Percentiles rank a stretch among this genome's conserved stretches.
Evolutionary conservation across 768 basidiomycete species (phyloP).

Genomic region (Peribolospora baueri): DNA sequence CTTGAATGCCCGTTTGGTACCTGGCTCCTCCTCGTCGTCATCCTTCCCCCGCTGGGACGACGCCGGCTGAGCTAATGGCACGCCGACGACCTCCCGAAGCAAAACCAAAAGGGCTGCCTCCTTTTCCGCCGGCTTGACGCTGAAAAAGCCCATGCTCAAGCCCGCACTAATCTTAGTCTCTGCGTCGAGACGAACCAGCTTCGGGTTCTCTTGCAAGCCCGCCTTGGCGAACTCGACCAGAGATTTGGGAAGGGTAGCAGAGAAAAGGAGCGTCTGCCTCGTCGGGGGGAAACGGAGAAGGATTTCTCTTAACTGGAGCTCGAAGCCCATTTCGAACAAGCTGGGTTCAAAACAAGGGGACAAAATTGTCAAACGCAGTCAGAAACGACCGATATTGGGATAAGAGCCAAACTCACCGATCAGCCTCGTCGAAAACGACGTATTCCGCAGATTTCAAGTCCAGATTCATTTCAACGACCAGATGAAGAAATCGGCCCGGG

Average conservation of each 20-base stretch:
- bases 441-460: constrained; percentile 69
- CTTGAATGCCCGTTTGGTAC: constrained; percentile 17
- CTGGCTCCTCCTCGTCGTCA: constrained; percentile 13
- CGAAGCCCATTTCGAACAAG: constrained; percentile 95
- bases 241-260: constrained; percentile 83
- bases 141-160: constrained; percentile 81
- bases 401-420: constrained; percentile 27
- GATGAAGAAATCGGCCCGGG: constrained; percentile 86
- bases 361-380: background rate
- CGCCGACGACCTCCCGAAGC: constrained; percentile 63
- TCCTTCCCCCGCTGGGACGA: constrained; percentile 17
- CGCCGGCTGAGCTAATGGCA: constrained; percentile 28
- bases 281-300: constrained; percentile 60
- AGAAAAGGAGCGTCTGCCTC: constrained; percentile 83
- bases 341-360: constrained; percentile 3
- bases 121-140: constrained; percentile 75
- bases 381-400: background rate
- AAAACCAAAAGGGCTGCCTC: constrained; percentile 68
- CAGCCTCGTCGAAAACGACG: constrained; percentile 91
- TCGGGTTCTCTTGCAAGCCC: constrained; percentile 60
- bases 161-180: constrained; percentile 90
- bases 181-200: constrained; percentile 82
- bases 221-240: constrained; percentile 98
- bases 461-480: constrained; percentile 87
- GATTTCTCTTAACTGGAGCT: constrained; percentile 72